Percentiles rank a stretch among this genome's conserved stretches.
Conservation (phyloP, 2,329 filamentous ascomycete species). For the Triangularia setosa region DNA sequence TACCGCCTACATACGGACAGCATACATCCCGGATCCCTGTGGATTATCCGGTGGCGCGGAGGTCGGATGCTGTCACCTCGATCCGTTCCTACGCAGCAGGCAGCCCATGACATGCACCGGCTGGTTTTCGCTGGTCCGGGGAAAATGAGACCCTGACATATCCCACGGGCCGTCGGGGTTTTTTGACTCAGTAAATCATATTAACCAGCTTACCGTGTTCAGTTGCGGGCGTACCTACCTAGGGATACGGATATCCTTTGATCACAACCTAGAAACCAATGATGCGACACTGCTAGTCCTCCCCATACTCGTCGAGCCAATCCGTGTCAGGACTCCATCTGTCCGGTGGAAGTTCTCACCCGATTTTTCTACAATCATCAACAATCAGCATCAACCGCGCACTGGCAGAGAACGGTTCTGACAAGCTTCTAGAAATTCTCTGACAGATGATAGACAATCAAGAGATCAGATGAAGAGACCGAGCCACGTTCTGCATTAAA, state of each 20-base stretch:
- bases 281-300: background rate
- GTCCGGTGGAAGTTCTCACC: background rate
- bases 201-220: no score
- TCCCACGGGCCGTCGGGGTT: no score
- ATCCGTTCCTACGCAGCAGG: background rate
- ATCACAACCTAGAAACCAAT: no score
- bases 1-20: conserved; percentile 12
- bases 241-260: background rate
- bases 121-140: background rate
- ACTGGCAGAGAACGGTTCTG: conserved; percentile 1
- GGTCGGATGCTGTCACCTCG: background rate
- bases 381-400: background rate
- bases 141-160: background rate
- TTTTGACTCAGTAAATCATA: no score
- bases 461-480: background rate
- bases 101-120: background rate
- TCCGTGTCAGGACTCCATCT: no score
- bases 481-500: conserved; percentile 1
- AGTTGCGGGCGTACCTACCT: no score
- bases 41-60: conserved; percentile 4
- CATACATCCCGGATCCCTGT: conserved; percentile 10
- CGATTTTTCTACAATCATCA: background rate
- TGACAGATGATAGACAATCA: background rate
- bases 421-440: conserved; percentile 3
- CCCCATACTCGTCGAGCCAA: background rate